Evolutionary conservation across 371 early-diverging fungal genomes (phyloP).

Genomic region (Circinella minor): DNA sequence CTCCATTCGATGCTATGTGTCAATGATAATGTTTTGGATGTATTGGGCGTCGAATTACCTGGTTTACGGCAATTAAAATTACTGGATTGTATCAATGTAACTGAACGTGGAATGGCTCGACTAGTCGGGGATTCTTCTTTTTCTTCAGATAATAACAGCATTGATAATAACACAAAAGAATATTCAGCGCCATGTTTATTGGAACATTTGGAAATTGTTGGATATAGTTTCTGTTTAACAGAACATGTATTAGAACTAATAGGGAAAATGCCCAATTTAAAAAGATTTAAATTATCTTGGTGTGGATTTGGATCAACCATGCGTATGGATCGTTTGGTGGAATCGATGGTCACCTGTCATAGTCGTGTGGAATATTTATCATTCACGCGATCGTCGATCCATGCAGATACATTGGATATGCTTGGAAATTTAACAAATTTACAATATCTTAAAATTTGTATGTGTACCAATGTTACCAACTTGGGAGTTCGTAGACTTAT

Average conservation of each 20-base stretch:
- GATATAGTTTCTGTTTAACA: not conserved
- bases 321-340: not conserved
- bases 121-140: not conserved
- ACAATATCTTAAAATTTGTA: not conserved
- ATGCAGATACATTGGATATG: not conserved
- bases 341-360: not conserved
- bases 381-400: not conserved
- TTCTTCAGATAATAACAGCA: too few species aligned
- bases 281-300: not conserved
- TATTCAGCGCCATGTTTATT: not conserved
- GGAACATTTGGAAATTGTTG: not conserved
- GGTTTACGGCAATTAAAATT: not conserved
- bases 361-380: not conserved
- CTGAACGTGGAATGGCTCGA: not conserved
- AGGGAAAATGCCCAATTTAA: not conserved
- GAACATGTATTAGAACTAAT: not conserved
- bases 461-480: constrained; percentile 2
- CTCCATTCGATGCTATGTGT: not conserved
- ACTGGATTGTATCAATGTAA: constrained; percentile 3
- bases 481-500: not conserved
- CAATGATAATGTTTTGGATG: not conserved
- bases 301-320: not conserved
- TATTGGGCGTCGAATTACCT: not conserved
- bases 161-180: too few species aligned
- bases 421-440: not conserved